Conservation (phyloP, 352 stramenopile species). For the Globisporangium iwayamae region DNA sequence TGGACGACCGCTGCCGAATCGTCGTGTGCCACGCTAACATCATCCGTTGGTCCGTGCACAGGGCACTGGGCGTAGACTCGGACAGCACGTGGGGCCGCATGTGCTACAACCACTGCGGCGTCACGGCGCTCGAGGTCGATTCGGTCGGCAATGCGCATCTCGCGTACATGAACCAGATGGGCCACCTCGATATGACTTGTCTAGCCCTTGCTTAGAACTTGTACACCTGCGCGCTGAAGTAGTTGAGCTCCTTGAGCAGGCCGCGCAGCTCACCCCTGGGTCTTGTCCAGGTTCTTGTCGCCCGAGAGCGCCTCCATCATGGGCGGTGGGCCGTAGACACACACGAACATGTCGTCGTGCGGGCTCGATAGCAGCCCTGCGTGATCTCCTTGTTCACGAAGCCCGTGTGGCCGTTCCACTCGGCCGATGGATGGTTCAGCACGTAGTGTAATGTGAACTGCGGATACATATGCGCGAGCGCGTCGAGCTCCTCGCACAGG, state of each 20-base stretch:
- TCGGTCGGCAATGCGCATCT: slow-evolving; percentile 68
- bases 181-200: slow-evolving; percentile 39
- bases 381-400: slow-evolving; percentile 85
- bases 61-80: slow-evolving; percentile 50
- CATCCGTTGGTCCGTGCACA: slow-evolving; percentile 74
- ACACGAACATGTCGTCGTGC: slow-evolving; percentile 77
- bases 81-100: slow-evolving; percentile 68
- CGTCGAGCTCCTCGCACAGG: slow-evolving; percentile 82
- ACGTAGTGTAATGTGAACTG: slow-evolving; percentile 74
- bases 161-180: slow-evolving; percentile 61
- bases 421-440: slow-evolving; percentile 60
- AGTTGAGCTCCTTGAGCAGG: slow-evolving; percentile 81
- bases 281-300: slow-evolving; percentile 82
- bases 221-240: slow-evolving; percentile 75
- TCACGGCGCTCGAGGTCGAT: slow-evolving; percentile 62
- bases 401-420: slow-evolving; percentile 65
- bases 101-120: slow-evolving; percentile 64
- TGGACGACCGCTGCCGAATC: slow-evolving; percentile 46
- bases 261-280: slow-evolving; percentile 81
- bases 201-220: slow-evolving; percentile 56
- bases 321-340: slow-evolving; percentile 84
- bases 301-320: slow-evolving; percentile 90
- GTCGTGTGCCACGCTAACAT: slow-evolving; percentile 70
- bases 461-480: slow-evolving; percentile 75
- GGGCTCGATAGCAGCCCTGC: slow-evolving; percentile 54